Evolutionary conservation across 306 rosid genomes (phyloP).

Genomic region (Pyrus bretschneideri): DNA sequence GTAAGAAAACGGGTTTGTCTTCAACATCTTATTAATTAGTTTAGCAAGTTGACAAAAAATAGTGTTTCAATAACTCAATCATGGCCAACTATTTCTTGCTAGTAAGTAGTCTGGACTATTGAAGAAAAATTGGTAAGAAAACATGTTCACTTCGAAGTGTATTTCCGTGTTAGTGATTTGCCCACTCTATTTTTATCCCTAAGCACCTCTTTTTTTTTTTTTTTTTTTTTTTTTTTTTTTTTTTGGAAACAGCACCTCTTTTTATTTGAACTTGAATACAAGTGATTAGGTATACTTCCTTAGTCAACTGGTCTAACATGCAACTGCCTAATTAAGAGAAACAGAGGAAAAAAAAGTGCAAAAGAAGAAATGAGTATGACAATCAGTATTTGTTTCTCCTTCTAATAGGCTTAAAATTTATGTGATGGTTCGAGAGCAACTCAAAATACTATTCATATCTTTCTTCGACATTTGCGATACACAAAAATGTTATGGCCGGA

Average conservation of each 20-base stretch:
- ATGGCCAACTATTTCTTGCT: fast-evolving
- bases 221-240: too few species aligned
- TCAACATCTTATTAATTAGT: too few species aligned
- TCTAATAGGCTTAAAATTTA: not conserved
- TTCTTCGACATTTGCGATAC: not conserved
- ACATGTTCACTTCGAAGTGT: not conserved
- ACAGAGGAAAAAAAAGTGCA: not conserved
- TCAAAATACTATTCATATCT: not conserved
- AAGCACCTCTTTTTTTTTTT: too few species aligned
- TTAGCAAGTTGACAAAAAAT: too few species aligned
- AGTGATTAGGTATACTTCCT: not conserved
- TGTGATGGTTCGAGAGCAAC: not conserved
- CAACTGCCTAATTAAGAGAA: not conserved
- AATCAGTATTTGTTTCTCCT: not conserved
- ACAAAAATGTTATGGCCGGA: not conserved
- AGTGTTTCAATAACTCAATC: not conserved
- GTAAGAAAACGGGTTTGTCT: too few species aligned
- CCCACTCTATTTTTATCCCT: not conserved
- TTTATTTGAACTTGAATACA: not conserved
- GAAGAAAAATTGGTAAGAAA: too few species aligned
- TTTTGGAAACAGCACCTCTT: too few species aligned
- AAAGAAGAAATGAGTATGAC: not conserved
- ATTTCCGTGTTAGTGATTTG: not conserved
- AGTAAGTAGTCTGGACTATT: not conserved
- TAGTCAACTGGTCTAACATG: not conserved